Percentiles rank a stretch among this genome's conserved stretches.
Conservation (phyloP, 2,329 filamentous ascomycete genomes). For the Sarocladium strictum region DNA sequence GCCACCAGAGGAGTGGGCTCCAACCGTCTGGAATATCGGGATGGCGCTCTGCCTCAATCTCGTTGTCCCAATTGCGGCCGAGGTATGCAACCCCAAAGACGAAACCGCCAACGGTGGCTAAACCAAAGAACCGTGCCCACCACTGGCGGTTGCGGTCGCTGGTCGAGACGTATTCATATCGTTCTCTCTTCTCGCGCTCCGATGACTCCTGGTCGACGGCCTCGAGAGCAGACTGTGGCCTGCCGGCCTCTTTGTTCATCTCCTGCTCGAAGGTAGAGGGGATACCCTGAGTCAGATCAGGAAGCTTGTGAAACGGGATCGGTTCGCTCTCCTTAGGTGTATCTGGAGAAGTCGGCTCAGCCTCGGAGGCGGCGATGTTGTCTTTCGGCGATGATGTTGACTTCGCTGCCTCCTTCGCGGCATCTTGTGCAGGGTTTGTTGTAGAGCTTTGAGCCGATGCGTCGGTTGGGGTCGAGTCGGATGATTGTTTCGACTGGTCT, state of each 20-base stretch:
- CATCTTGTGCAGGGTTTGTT: slow-evolving; percentile 13
- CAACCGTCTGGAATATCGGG: slow-evolving; percentile 75
- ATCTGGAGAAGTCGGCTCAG: slow-evolving; percentile 11
- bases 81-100: slow-evolving; percentile 64
- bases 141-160: slow-evolving; percentile 74
- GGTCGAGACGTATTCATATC: slow-evolving; percentile 83
- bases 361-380: slow-evolving; percentile 19
- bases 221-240: slow-evolving; percentile 21
- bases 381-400: slow-evolving; percentile 10
- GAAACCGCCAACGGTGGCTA: slow-evolving; percentile 48
- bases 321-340: slow-evolving; percentile 28
- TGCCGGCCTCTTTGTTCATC: slow-evolving; percentile 32
- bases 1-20: slow-evolving; percentile 69
- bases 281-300: slow-evolving; percentile 90
- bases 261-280: slow-evolving; percentile 85
- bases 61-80: slow-evolving; percentile 83
- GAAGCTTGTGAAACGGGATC: slow-evolving; percentile 62
- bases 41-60: slow-evolving; percentile 65
- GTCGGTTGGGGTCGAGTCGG: slow-evolving; percentile 11
- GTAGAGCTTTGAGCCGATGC: slow-evolving; percentile 14
- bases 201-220: slow-evolving; percentile 31
- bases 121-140: slow-evolving; percentile 70
- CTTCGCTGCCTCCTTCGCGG: slow-evolving; percentile 8
- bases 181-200: slow-evolving; percentile 34
- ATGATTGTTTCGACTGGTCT: slow-evolving; percentile 8